Base-by-base conservation (phyloP, 257 asterid species). In the Ilex aquifolium region DNA sequence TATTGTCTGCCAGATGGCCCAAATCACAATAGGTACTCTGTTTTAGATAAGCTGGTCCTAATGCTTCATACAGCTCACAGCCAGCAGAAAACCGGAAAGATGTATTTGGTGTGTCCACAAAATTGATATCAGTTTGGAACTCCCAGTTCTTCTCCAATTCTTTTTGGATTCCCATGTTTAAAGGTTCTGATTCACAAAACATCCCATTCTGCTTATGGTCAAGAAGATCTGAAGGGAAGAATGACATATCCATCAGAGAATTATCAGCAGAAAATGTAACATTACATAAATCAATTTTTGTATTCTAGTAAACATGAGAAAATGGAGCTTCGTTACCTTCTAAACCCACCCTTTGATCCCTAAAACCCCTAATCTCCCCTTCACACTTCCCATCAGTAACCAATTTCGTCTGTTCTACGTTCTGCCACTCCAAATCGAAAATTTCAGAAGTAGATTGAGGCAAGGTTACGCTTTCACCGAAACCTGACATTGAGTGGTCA, bases 51-150 rank as follows among this genome's bases (percentile, higher is more conserved):
- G 84, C 78, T 29, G 89, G 85, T 60, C 96, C 96, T 61, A 92
- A 51, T 60, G 93, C 99, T 80, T 89, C 99, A 60, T 76, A 85
- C 62, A 92, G 88, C 76, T 92, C 99, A 60, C 78, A 85, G 65
- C 95, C 97, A 66, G 83, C 82, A 71, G 76, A 74, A 70, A 83
- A 84, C 74, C 83, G 76, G 72, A 81, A 76, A 71, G 98, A 83
- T 57, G 76, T 65, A 32, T 48, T 49, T 60, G 27, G 70, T 70
- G 70, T 63, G 66, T 69, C 67, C 32, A 49, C 54, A 56, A 32
- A 27, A 66, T 69, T 61, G 64, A 72, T 59, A 56, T 66, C 46
- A 21, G 55, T 63, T 60, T 56, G 77, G 48, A 74, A 46, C 32
- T 65, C 84, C 36, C 69, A 56, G 66, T 74, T 65, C 31, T 74